Conservation (phyloP, 352 stramenopile genomes). For the Globisporangium iwayamae region DNA sequence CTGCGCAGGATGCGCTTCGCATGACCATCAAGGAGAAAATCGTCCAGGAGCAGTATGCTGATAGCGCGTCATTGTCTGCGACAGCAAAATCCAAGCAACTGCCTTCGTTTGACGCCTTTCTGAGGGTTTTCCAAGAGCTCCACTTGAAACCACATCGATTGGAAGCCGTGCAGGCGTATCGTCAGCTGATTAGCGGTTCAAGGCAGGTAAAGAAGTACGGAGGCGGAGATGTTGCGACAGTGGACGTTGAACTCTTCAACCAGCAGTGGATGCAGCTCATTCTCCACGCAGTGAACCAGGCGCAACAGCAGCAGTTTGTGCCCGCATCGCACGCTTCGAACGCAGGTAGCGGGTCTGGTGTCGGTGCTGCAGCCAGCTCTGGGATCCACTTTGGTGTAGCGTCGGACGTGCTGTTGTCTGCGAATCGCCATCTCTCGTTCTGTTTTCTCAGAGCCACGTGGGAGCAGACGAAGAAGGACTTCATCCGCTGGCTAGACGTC, state of each 20-base stretch:
- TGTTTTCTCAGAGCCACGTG: constrained; percentile 38
- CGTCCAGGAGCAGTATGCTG: constrained; percentile 8
- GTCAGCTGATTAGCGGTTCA: constrained; percentile 21
- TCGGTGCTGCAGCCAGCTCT: background rate
- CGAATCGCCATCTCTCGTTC: constrained; percentile 27
- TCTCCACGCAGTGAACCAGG: constrained; percentile 30
- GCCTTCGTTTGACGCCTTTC: constrained; percentile 24
- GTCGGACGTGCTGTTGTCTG: constrained; percentile 25
- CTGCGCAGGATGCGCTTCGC: constrained; percentile 23
- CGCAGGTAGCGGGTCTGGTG: background rate
- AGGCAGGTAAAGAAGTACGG: constrained; percentile 2
- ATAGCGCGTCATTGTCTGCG: background rate
- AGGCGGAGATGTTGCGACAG: background rate
- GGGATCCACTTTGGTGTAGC: constrained; percentile 31
- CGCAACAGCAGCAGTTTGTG: constrained; percentile 33
- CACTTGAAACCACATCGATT: constrained; percentile 29
- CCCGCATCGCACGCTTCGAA: background rate
- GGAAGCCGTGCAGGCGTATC: constrained; percentile 33
- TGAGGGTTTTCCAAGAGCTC: constrained; percentile 25
- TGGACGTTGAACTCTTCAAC: constrained; percentile 24
- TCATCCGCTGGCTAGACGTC: constrained; percentile 32
- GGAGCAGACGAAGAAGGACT: constrained; percentile 40
- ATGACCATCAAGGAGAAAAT: constrained; percentile 27
- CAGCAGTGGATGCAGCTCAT: constrained; percentile 30
- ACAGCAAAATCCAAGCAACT: constrained; percentile 3